Evolutionary conservation across 768 basidiomycete species (phyloP).

Genomic region (Amyloporia xantha): DNA sequence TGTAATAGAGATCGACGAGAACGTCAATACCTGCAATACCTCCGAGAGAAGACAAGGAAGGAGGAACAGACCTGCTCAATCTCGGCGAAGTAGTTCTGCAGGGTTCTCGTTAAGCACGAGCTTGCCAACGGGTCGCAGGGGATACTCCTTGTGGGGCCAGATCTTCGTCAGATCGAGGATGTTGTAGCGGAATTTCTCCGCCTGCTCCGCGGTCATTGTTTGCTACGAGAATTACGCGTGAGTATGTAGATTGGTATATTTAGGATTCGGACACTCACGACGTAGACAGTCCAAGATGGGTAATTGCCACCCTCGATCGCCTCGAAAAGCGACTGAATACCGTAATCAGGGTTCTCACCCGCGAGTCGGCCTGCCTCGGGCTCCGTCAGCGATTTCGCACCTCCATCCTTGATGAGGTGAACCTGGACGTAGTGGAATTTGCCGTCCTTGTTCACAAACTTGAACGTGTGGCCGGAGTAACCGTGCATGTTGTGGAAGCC

Average conservation of each 20-base stretch:
- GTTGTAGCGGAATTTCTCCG: slow-evolving; percentile 86
- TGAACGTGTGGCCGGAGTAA: slow-evolving; percentile 90
- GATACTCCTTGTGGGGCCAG: slow-evolving; percentile 84
- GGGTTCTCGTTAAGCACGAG: slow-evolving; percentile 74
- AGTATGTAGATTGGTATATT: too few relatives aligned
- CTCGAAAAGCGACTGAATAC: slow-evolving; percentile 69
- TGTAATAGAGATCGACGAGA: slow-evolving; percentile 19
- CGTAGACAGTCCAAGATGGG: slow-evolving; percentile 86
- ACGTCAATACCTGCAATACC: slow-evolving; percentile 1
- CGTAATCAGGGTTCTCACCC: slow-evolving; percentile 81
- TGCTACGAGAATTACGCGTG: slow-evolving; percentile 48
- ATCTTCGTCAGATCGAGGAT: slow-evolving; percentile 88
- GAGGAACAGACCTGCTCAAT: slow-evolving; percentile 76
- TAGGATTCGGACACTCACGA: slow-evolving; percentile 58
- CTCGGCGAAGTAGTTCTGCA: slow-evolving; percentile 90
- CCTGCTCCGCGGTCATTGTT: slow-evolving; percentile 91
- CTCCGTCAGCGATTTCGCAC: slow-evolving; percentile 77
- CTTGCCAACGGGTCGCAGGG: slow-evolving; percentile 84
- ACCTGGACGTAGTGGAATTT: slow-evolving; percentile 84
- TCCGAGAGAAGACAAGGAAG: not conserved
- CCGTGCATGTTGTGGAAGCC: slow-evolving; percentile 87
- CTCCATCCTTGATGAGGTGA: slow-evolving; percentile 71
- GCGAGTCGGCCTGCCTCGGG: slow-evolving; percentile 59
- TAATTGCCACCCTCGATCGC: slow-evolving; percentile 74
- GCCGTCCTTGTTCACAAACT: slow-evolving; percentile 80